Evolutionary conservation across 2,329 filamentous ascomycete species (phyloP).

Genomic region (Aspergillus sojae): DNA sequence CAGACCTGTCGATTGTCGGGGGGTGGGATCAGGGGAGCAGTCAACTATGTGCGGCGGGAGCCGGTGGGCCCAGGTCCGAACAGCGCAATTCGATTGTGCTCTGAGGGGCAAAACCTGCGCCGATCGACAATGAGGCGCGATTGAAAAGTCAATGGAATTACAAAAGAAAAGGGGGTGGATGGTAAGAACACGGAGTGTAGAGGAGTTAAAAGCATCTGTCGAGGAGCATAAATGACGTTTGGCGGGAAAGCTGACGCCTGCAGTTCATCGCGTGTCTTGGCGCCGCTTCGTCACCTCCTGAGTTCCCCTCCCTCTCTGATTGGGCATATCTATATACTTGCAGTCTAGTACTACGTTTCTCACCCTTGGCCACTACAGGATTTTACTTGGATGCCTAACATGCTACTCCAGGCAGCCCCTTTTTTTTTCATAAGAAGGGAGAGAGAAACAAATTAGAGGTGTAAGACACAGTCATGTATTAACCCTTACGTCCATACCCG

Average conservation of each 20-base stretch:
- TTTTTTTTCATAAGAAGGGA: not conserved
- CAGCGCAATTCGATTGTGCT: conserved; percentile 21
- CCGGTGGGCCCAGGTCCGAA: conserved; percentile 26
- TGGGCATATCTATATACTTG: not conserved
- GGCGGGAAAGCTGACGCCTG: conserved; percentile 39
- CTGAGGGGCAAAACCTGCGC: conserved; percentile 7
- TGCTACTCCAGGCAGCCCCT: not conserved
- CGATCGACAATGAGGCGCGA: not conserved
- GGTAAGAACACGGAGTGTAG: conserved; percentile 16
- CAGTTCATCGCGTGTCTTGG: conserved; percentile 29
- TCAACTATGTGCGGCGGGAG: conserved; percentile 19
- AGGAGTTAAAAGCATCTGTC: conserved; percentile 1
- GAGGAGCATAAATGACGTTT: conserved; percentile 34
- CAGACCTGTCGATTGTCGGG: conserved; percentile 28
- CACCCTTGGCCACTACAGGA: too few relatives aligned
- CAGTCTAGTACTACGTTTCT: too few relatives aligned
- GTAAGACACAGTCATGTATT: not conserved
- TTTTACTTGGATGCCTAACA: not conserved
- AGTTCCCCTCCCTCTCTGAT: not conserved
- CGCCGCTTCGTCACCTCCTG: conserved; percentile 25
- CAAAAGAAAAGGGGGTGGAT: conserved; percentile 7
- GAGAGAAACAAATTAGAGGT: too few relatives aligned
- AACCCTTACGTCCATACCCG: not conserved
- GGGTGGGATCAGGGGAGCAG: conserved; percentile 27
- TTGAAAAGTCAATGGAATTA: not conserved